A percentile compares a stretch with the other conserved stretches of the same genome.
These are phyloP conservation scores for Botrytis deweyae DNA, from an alignment of 2,329 filamentous ascomycete species.

Conservation along the genomic window DNA sequence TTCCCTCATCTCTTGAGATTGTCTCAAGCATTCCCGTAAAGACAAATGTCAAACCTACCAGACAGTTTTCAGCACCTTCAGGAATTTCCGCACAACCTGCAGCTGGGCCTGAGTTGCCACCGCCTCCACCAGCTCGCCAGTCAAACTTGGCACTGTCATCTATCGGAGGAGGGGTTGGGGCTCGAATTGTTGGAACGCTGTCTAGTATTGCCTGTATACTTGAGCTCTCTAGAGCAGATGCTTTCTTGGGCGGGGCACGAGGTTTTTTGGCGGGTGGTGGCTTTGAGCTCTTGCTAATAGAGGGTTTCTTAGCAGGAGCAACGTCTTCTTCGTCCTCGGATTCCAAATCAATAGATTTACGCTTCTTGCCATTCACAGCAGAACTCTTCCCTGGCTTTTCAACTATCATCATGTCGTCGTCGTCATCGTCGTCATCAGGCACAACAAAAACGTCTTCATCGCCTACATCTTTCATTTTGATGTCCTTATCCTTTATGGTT, in stretches of 20 bases:
- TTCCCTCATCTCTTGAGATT: conserved; percentile 80
- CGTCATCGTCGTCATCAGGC: conserved; percentile 46
- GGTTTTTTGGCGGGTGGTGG: conserved; percentile 40
- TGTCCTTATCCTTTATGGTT: conserved; percentile 46
- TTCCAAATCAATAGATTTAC: conserved; percentile 56
- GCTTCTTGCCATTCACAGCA: conserved; percentile 49
- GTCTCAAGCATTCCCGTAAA: conserved; percentile 86
- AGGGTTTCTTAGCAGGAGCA: conserved; percentile 57
- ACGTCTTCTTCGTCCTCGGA: conserved; percentile 55
- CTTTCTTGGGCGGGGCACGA: conserved; percentile 53
- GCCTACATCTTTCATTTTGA: conserved; percentile 43
- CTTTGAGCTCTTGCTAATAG: conserved; percentile 37
- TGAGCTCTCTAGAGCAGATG: conserved; percentile 64
- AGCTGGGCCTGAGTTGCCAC: conserved; percentile 59
- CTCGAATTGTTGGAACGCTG: conserved; percentile 76
- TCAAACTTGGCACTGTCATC: conserved; percentile 75
- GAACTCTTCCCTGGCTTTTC: conserved; percentile 34
- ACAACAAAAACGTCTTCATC: conserved; percentile 36
- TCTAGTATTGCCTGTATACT: conserved; percentile 82
- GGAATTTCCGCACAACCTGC: conserved; percentile 71
- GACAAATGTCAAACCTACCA: conserved; percentile 87
- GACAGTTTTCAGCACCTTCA: conserved; percentile 80
- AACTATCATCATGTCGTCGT: conserved; percentile 45
- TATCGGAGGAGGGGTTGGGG: conserved; percentile 79
- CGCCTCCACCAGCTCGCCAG: conserved; percentile 63